phyloP scores from a whole-genome alignment of 2,329 filamentous ascomycete species.

The Trichoderma breve region DNA sequence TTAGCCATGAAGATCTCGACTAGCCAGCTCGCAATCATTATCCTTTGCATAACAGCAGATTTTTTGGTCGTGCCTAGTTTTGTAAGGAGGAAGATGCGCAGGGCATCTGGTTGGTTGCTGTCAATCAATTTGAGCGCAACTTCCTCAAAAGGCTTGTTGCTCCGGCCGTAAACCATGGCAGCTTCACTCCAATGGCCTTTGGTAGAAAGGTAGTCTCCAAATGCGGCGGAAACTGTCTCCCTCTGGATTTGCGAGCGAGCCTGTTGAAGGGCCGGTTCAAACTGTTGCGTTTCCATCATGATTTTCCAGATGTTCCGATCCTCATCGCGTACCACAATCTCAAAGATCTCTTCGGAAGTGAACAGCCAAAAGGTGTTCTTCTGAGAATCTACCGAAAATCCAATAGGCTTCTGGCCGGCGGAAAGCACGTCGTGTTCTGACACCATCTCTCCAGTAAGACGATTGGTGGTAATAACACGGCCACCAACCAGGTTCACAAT shows the following conservation, averaged over 20 bases:
- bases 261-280: conserved; percentile 82
- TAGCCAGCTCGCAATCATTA: conserved; percentile 94
- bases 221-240: conserved; percentile 87
- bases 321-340: conserved; percentile 87
- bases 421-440: conserved; percentile 87
- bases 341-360: conserved; percentile 85
- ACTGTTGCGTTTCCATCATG: conserved; percentile 81
- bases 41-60: conserved; percentile 82
- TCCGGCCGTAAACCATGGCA: conserved; percentile 86
- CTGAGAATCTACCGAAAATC: conserved; percentile 82
- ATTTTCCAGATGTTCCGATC: conserved; percentile 93
- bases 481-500: conserved; percentile 80
- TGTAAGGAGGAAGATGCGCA: conserved; percentile 83
- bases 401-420: conserved; percentile 74
- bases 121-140: conserved; percentile 91
- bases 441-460: conserved; percentile 79
- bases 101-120: conserved; percentile 81
- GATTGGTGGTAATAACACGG: conserved; percentile 79
- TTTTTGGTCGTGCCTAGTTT: conserved; percentile 83
- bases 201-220: conserved; percentile 80
- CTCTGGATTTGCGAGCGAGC: conserved; percentile 78
- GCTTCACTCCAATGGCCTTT: conserved; percentile 84
- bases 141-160: conserved; percentile 95
- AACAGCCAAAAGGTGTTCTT: conserved; percentile 99
- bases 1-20: conserved; percentile 97